These are phyloP conservation scores for Alternaria novae-zelandiae DNA, from an alignment of 2,329 filamentous ascomycete species.

Conservation along the genomic window DNA sequence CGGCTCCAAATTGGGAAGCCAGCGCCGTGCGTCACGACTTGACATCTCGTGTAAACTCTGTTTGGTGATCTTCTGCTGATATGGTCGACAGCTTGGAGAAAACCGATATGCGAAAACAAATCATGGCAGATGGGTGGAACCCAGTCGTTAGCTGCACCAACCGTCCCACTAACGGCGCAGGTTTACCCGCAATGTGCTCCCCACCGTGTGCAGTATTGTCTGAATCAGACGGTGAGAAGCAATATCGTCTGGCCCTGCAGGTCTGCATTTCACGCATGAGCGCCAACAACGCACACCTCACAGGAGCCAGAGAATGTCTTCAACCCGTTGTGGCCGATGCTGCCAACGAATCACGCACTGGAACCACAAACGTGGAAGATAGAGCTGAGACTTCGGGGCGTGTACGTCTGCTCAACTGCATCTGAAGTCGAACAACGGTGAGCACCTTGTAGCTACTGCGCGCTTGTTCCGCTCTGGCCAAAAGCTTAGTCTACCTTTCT, in stretches of 20 bases:
- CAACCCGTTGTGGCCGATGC: conserved; percentile 3
- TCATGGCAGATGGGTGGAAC: neutral
- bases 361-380: conserved; percentile 12
- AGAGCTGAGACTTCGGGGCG: conserved; percentile 6
- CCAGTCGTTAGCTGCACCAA: conserved; percentile 1
- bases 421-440: conserved; percentile 7
- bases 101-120: neutral
- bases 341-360: conserved; percentile 13
- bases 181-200: conserved; percentile 10
- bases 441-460: conserved; percentile 7
- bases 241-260: conserved; percentile 9
- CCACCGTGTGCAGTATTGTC: conserved; percentile 1
- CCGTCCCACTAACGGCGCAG: conserved; percentile 11
- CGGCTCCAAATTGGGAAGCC: conserved; percentile 2
- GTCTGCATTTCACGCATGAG: neutral
- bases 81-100: neutral
- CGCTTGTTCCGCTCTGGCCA: conserved; percentile 2
- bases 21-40: conserved; percentile 24
- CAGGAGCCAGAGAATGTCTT: neutral
- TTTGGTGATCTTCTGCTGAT: neutral
- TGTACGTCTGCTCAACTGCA: neutral
- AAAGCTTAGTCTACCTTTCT: conserved; percentile 9
- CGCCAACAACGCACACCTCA: neutral
- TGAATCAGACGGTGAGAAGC: conserved; percentile 36
- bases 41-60: conserved; percentile 3